Conservation (phyloP, 768 basidiomycete genomes). For the Phylloporus arenicola region DNA sequence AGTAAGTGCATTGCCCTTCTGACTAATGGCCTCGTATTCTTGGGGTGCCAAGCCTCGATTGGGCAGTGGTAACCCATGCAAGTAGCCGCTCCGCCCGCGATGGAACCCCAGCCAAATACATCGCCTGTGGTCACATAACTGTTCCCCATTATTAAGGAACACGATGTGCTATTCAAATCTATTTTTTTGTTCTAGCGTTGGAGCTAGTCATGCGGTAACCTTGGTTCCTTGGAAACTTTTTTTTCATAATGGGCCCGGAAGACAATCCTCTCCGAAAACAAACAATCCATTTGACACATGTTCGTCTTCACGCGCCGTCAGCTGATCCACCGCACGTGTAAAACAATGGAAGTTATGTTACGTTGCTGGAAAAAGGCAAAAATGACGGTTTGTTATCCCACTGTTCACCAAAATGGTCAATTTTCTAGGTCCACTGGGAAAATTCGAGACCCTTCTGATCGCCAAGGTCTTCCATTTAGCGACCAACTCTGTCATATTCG, state of each 20-base stretch:
- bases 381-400: constrained; percentile 12
- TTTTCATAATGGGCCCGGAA: constrained; percentile 27
- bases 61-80: constrained; percentile 10
- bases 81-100: constrained; percentile 23
- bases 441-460: constrained; percentile 19
- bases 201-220: constrained; percentile 18
- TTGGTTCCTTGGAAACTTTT: constrained; percentile 24
- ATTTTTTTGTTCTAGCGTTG: constrained; percentile 26
- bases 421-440: constrained; percentile 22
- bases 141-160: constrained; percentile 30
- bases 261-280: constrained; percentile 20
- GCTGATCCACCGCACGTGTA: constrained; percentile 27
- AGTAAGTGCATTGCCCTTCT: constrained; percentile 27
- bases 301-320: constrained; percentile 9
- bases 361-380: constrained; percentile 23
- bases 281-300: constrained; percentile 18
- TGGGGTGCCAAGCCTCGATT: constrained; percentile 20
- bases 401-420: constrained; percentile 19
- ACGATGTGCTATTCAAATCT: constrained; percentile 16
- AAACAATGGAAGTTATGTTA: constrained; percentile 29
- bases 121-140: constrained; percentile 22
- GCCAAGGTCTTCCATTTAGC: constrained; percentile 29
- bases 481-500: constrained; percentile 19
- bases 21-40: constrained; percentile 23
- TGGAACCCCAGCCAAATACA: constrained; percentile 23